Evolutionary conservation across 2,329 filamentous ascomycete species (phyloP), one percentile per base, ranked within the genome.

Genomic region (Trichoderma sp.): DNA sequence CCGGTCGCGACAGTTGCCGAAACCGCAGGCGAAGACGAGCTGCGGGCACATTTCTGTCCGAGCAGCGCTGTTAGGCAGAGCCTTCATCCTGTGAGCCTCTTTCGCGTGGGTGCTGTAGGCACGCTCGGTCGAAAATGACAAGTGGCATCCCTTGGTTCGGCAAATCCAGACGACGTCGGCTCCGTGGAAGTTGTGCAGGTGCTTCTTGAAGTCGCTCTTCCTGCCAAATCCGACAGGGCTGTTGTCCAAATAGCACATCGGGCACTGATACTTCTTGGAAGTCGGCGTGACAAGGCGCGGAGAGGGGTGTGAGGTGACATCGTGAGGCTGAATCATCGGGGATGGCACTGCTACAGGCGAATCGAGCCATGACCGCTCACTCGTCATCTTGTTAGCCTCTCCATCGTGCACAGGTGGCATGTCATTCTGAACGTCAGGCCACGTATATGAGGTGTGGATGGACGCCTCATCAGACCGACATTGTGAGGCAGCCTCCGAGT

Each of bases 131-230:
- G 81, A 80, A 53, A 82, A 82, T 4, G 79, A 78, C n/a, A 81
- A 73, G 53, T 78, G 75, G 71, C 81, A 83, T 29, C 75, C 77
- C 68, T 77, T 78, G 42, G 78, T 80, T 54, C 77, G 80, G 73
- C 81, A 83, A 22, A 80, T 74, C 81, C 81, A 83, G 45, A 78
- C 75, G 39, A 78, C 76, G 70, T 82, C 80, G 57, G 78, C 76
- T 42, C 80, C 79, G 70, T 83, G 81, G 70, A 82, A 83, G 72
- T 81, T 81, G 75, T 82, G 80, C n/a, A 83, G 74, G 70, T 83
- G 81, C 75, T 83, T 82, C 76, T 83, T 83, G 72, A 83, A 82
- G 70, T 83, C 81, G 71, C 80, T 82, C 74, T 82, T 83, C 68
- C 81, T 78, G 39, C 80, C 80, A 59, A 82, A 83, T 39, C 80